Base-by-base conservation (phyloP, 768 basidiomycete species). In the Phaeotremella skinneri region DNA sequence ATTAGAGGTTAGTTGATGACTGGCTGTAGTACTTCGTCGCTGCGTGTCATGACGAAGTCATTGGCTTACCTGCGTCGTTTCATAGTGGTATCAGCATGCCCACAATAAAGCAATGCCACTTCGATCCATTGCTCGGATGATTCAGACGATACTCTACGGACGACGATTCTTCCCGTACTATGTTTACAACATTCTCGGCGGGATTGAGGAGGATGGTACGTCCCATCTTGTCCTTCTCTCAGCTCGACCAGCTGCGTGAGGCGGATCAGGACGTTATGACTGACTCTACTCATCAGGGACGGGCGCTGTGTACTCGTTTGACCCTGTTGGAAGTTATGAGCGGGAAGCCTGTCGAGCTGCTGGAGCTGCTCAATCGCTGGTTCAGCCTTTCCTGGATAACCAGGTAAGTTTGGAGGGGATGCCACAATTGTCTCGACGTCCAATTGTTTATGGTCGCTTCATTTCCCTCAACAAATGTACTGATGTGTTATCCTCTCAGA, bases 271-370 rank as follows among this genome's bases (percentile, higher is more conserved):
- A 29, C 23, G n/a, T 34, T 27, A 47, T 25, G 23, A 26, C 27
- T 37, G 39, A n/a, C n/a, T 37, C 34, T 7, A 37, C 17, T 34
- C 2, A 74, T 29, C 55, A 94, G 91, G 93, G 11, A 85, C 90
- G 34, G 96, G 96, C 52, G 91, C 94, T 9, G 93, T 99, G 29
- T 99, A 99, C 82, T 97, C 94, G n/a, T 99, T 96, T 78, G 96
- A 99, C 79, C 96, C 96, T 37, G 91, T 98, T 30, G 96, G 96
- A 26, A 92, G 90, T 49, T 99, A 99, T 78, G 93, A 98, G 79
- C 88, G 96, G 60, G 92, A 96, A 80, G 85, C 89, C 30, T 98
- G 93, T 80, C 87, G 96, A 62, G 93, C 93, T 37, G 92, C 93
- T 49, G 96, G 96, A 50, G 88, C 93, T 16, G 94, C 93, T n/a